phyloP scores from a whole-genome alignment of 192 early-diverging fungal species.

The Coemansia umbellata region DNA sequence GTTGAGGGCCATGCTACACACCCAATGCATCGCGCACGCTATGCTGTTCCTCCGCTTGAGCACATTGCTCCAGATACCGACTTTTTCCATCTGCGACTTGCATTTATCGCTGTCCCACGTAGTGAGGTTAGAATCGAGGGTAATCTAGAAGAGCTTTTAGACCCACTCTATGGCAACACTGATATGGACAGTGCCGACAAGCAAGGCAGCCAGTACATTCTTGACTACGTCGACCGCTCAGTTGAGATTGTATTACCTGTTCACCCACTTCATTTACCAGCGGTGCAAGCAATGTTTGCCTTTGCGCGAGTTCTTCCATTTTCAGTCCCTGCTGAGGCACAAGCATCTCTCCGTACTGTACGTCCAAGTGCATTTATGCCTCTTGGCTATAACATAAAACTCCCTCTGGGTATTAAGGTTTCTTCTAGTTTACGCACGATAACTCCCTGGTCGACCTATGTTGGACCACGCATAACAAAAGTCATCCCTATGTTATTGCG shows the following conservation, averaged over 20 bases:
- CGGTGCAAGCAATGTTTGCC: slow-evolving; percentile 49
- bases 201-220: slow-evolving; percentile 14
- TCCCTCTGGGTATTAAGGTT: slow-evolving; percentile 61
- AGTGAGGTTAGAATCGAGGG: slow-evolving; percentile 46
- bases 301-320: slow-evolving; percentile 45
- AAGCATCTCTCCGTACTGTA: slow-evolving; percentile 61
- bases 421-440: slow-evolving; percentile 64
- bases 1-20: slow-evolving; percentile 68
- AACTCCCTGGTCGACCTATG: slow-evolving; percentile 59
- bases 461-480: slow-evolving; percentile 54
- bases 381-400: slow-evolving; percentile 49
- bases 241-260: slow-evolving; percentile 54
- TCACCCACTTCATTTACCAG: slow-evolving; percentile 61
- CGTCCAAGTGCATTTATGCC: slow-evolving; percentile 27
- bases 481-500: slow-evolving; percentile 47
- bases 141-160: slow-evolving; percentile 34
- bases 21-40: slow-evolving; percentile 64
- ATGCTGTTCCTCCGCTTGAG: slow-evolving; percentile 54
- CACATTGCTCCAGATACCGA: slow-evolving; percentile 42
- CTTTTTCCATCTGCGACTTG: slow-evolving; percentile 38
- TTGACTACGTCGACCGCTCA: slow-evolving; percentile 18
- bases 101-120: slow-evolving; percentile 54
- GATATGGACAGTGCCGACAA: background rate
- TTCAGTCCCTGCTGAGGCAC: slow-evolving; percentile 42
- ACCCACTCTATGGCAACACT: slow-evolving; percentile 30